Evolutionary conservation across 1,284 basidiomycete genomes (phyloP), one percentile per base, ranked within the genome.

Genomic region (Moesziomyces aphidis): DNA sequence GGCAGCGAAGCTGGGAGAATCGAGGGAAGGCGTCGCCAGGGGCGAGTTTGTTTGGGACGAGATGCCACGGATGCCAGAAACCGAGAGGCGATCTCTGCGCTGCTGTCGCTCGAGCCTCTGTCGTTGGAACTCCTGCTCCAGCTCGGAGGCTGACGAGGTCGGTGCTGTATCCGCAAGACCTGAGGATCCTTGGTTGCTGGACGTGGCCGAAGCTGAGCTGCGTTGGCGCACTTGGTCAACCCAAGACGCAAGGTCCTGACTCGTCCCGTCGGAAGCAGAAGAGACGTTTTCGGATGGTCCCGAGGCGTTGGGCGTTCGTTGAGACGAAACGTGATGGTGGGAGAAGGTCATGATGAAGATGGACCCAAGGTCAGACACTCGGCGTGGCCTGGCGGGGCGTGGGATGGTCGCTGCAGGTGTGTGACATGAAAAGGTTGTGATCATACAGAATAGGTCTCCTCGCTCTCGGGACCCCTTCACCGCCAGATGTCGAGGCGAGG

Each of bases 221-320:
- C 72, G 72, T 48, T 74, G 66, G 28, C 72, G 66, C 17, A 74
- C 67, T 28, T 70, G 62, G 44, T 63, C 31, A 19, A 70, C 66
- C 72, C 72, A 74, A 28, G 62, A 70, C 15, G 72, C 72, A 39
- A 74, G 62, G 42, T 79, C 61, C 55, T 61, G 52, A n/a, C 58
- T 58, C 55, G 59, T 52, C 54, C 57, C 39, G n/a, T 58, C 56
- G 49, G 57, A 60, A 34, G 54, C 7, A 50, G 15, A 44, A 19
- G 53, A 23, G 36, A 31, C 50, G 45, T 61, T 36, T 51, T 55
- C 59, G 59, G 46, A 45, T 48, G 53, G 51, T 54, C 51, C 56
- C 52, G 52, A 34, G n/a, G 55, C 52, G 28, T 46, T 50, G 23
- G 61, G 39, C 21, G 47, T 55, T 15, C 50, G 48, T 26, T 52